phyloP scores from a whole-genome alignment of 768 basidiomycete species.

The Antrodiella citrinella region DNA sequence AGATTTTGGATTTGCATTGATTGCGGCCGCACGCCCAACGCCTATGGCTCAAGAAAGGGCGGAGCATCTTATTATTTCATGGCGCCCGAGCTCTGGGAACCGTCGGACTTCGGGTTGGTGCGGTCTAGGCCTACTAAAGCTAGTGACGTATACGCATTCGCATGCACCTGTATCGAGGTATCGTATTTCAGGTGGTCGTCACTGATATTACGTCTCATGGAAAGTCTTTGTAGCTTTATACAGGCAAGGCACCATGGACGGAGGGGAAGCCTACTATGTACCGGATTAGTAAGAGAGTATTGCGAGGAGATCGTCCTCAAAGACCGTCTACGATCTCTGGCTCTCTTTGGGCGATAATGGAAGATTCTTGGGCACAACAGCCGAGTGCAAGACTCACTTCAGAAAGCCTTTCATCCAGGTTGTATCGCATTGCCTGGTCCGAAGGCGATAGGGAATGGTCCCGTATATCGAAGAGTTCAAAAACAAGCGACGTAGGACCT shows the following conservation, averaged over 20 bases:
- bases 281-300: background rate
- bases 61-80: background rate
- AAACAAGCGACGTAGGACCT: too few species aligned
- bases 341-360: background rate
- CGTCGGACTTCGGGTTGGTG: background rate
- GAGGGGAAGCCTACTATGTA: background rate
- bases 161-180: too few species aligned
- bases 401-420: background rate
- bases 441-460: too few species aligned
- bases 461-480: too few species aligned
- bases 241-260: background rate
- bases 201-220: too few species aligned
- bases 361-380: background rate
- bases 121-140: too few species aligned
- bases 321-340: background rate
- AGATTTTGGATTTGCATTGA: conserved; percentile 6
- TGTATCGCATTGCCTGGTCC: too few species aligned
- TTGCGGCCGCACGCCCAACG: background rate
- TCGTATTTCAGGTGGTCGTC: too few species aligned
- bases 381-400: background rate
- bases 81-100: conserved; percentile 4
- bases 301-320: background rate
- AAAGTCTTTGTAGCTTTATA: background rate
- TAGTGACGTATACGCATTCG: too few species aligned
- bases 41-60: conserved; percentile 1